These are phyloP conservation scores for Penicillium sp. DNA, from an alignment of 2,329 filamentous ascomycete species.

Conservation along the genomic window DNA sequence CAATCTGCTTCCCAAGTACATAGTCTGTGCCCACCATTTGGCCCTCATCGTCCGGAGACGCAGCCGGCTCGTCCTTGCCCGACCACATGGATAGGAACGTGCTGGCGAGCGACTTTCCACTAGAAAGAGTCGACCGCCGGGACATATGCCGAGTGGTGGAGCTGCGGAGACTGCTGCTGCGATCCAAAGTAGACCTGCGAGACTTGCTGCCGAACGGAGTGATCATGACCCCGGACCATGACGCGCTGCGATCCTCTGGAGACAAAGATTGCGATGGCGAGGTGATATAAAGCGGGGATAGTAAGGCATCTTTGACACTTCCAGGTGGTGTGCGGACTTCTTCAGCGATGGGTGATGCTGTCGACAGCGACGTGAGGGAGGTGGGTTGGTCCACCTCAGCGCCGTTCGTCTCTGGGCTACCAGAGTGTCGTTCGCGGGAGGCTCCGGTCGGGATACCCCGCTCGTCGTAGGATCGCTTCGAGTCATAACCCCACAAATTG, in stretches of 20 bases:
- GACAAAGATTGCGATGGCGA: constrained; percentile 43
- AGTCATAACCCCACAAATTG: constrained; percentile 22
- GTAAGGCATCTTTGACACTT: constrained; percentile 33
- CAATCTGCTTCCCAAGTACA: constrained; percentile 67
- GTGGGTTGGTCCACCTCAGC: constrained; percentile 40
- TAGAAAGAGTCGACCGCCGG: constrained; percentile 52
- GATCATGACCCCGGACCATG: constrained; percentile 38
- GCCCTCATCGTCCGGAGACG: constrained; percentile 65
- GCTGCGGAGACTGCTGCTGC: constrained; percentile 38
- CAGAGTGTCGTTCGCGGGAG: constrained; percentile 25
- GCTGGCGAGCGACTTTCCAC: constrained; percentile 59
- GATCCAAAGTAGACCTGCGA: constrained; percentile 36
- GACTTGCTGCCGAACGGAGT: constrained; percentile 40
- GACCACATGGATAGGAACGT: constrained; percentile 60
- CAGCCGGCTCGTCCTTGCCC: constrained; percentile 41
- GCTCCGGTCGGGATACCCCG: constrained; percentile 30
- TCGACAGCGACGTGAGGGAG: constrained; percentile 48
- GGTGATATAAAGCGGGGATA: constrained; percentile 42
- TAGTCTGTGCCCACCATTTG: constrained; percentile 68
- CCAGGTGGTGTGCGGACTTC: constrained; percentile 47
- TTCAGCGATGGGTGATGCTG: constrained; percentile 43
- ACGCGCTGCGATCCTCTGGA: constrained; percentile 42
- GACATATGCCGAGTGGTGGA: constrained; percentile 38
- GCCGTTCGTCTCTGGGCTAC: constrained; percentile 27
- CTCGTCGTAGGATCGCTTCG: constrained; percentile 25